Base-by-base conservation (phyloP, 2,329 filamentous ascomycete species). In the Clarireedia monteithiana region DNA sequence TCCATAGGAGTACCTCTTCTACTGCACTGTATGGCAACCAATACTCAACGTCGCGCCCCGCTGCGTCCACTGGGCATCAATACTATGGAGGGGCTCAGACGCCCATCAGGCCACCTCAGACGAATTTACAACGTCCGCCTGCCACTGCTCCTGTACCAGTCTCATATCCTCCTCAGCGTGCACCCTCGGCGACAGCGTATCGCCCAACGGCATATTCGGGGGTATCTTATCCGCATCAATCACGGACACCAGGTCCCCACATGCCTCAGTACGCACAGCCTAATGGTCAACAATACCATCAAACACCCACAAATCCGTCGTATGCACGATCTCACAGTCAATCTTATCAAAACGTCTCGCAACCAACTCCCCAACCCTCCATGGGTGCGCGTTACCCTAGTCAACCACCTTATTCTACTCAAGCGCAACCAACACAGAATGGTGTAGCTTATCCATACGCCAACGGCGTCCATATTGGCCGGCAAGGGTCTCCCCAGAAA, bases 1-100 rank as follows among this genome's bases (percentile, higher is more conserved):
- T 61, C 27, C 66, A 67, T 52, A 66, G 64, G 36, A 60, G 59
- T 30, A 65, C 56, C 34, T 64, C 49, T 9, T 53, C 62, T 4
- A 42, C 62, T 24, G 59, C 63, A 6, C 56, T 68, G 9, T 70
- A 69, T 55, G 68, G 68, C 17, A 70, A 66, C 47, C 68, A 69
- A 38, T 70, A 68, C 50, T 57, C 65, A 14, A 42, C 65, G 10
- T 57, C 65, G n/a, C 60, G 62, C 20, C 53, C 67, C 44, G 40
- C 50, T 20, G 48, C 51, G 5, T 40, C 56, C 17, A 34, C 48
- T 47, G 56, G 54, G 23, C 52, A 58, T 26, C 45, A 56, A 20
- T 53, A 57, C 45, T 48, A 46, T 49, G n/a, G 60, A 48, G 50
- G 58, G 15, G 44, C 55, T 9, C 53, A 66, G 54, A 69, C 68